A percentile compares a stretch with the other conserved stretches of the same genome.
Conservation (phyloP, 176 grass and related monocot genomes). For the Eragrostis curvula region DNA sequence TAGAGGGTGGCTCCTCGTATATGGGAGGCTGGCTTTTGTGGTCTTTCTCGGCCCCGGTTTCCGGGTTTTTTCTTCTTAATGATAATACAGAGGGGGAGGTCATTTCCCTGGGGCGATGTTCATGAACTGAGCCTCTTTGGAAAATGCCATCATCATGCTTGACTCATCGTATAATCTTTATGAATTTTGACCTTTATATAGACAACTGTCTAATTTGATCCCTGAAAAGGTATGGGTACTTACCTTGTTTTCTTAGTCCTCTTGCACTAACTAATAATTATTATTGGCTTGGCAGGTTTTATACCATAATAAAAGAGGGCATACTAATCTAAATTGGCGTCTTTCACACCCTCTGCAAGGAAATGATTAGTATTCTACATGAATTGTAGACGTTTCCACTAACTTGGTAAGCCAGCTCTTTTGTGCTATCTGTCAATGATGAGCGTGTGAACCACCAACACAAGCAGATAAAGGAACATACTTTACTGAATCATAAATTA, state of each 20-base stretch:
- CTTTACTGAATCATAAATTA: slow-evolving; percentile 36
- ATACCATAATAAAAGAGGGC: slow-evolving; percentile 71
- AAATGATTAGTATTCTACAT: slow-evolving; percentile 59
- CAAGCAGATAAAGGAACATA: slow-evolving; percentile 13
- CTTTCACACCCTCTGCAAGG: slow-evolving; percentile 62
- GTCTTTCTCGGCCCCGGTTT: background rate
- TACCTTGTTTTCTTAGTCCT: slow-evolving; percentile 21
- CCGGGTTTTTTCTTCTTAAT: background rate
- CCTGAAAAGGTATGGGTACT: slow-evolving; percentile 15
- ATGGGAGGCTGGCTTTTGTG: no score
- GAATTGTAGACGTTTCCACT: slow-evolving; percentile 1
- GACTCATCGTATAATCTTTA: slow-evolving; percentile 16
- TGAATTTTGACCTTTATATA: slow-evolving; percentile 23
- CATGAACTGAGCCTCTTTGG: slow-evolving; percentile 16
- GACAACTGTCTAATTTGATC: slow-evolving; percentile 12
- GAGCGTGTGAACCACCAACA: slow-evolving; percentile 10
- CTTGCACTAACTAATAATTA: slow-evolving; percentile 20
- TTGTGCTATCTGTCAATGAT: slow-evolving; percentile 15
- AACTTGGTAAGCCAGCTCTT: slow-evolving; percentile 28
- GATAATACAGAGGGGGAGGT: background rate
- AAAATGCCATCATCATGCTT: slow-evolving; percentile 8
- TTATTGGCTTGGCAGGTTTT: slow-evolving; percentile 67
- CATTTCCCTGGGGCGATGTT: background rate
- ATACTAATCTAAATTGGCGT: slow-evolving; percentile 69
- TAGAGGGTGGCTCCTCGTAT: no score